phyloP scores from a whole-genome alignment of 768 basidiomycete species.

The Lentinula aciculospora region DNA sequence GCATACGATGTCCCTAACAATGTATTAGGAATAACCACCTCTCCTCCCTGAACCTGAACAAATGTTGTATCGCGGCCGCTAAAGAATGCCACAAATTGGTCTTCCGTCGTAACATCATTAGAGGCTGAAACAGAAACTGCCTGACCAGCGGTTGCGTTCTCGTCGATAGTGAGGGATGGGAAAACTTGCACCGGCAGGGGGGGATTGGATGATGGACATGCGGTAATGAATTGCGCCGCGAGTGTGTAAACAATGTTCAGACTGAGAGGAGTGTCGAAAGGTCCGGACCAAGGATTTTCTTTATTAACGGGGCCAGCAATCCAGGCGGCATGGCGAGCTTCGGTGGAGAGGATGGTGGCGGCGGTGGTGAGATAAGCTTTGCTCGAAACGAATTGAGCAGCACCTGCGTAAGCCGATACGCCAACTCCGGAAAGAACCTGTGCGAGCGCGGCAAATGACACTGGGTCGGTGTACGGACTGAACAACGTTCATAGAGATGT shows the following conservation, averaged over 20 bases:
- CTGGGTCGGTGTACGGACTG: slow-evolving; percentile 39
- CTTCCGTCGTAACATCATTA: slow-evolving; percentile 6
- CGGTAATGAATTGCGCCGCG: slow-evolving; percentile 35
- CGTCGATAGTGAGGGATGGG: slow-evolving; percentile 32
- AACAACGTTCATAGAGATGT: neutral
- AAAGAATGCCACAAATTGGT: slow-evolving; percentile 34
- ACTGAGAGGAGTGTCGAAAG: slow-evolving; percentile 36
- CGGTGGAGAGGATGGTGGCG: slow-evolving; percentile 45
- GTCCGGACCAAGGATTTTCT: slow-evolving; percentile 47
- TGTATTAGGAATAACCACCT: neutral
- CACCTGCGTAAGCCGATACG: slow-evolving; percentile 41
- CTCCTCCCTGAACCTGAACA: neutral
- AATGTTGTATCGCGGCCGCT: slow-evolving; percentile 26
- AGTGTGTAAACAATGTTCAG: slow-evolving; percentile 42
- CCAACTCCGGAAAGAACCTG: slow-evolving; percentile 48
- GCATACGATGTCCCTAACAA: neutral
- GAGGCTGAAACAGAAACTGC: slow-evolving; percentile 19
- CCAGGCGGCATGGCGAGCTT: slow-evolving; percentile 62
- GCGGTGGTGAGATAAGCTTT: slow-evolving; percentile 36
- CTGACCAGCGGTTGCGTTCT: slow-evolving; percentile 21
- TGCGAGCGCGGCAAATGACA: slow-evolving; percentile 43
- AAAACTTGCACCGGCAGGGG: slow-evolving; percentile 41
- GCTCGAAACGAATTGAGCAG: slow-evolving; percentile 36
- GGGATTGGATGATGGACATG: slow-evolving; percentile 44
- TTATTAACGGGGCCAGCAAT: slow-evolving; percentile 45